A percentile compares a stretch with the other conserved stretches of the same genome.
Conservation (phyloP, 2,329 filamentous ascomycete genomes). For the Phoma sp. region DNA sequence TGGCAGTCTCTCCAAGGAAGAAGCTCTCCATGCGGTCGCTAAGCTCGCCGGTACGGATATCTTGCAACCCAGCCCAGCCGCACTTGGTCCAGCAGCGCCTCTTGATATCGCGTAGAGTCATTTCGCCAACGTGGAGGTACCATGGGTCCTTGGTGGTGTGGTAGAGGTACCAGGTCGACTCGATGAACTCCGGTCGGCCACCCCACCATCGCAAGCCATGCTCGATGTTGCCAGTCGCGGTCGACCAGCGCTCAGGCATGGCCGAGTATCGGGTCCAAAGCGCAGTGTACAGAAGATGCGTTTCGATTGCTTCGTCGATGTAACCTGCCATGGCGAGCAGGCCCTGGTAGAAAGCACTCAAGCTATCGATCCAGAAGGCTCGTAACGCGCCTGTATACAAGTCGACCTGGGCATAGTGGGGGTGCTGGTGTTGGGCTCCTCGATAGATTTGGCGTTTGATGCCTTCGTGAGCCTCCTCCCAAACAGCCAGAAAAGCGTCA, state of each 20-base stretch:
- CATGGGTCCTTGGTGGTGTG: constrained; percentile 91
- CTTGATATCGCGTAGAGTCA: constrained; percentile 88
- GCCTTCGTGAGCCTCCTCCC: constrained; percentile 83
- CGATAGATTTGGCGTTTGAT: constrained; percentile 94
- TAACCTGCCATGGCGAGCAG: constrained; percentile 85
- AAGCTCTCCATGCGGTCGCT: constrained; percentile 98
- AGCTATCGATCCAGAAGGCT: constrained; percentile 93
- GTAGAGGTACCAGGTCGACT: constrained; percentile 96
- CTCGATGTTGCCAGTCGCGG: constrained; percentile 82
- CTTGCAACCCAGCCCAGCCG: constrained; percentile 83
- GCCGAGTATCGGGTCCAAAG: constrained; percentile 96
- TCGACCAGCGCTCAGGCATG: constrained; percentile 91
- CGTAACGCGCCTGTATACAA: constrained; percentile 84
- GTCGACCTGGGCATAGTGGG: constrained; percentile 92
- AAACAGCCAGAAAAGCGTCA: constrained; percentile 79
- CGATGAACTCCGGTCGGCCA: constrained; percentile 92
- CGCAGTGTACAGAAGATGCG: constrained; percentile 88
- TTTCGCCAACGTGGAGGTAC: constrained; percentile 95
- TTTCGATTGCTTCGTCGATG: constrained; percentile 86
- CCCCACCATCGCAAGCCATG: constrained; percentile 93
- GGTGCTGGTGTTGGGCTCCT: constrained; percentile 74
- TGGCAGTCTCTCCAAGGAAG: constrained; percentile 94
- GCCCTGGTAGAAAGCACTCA: constrained; percentile 94
- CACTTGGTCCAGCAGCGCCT: constrained; percentile 88
- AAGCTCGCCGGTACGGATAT: constrained; percentile 72